Percentiles rank a stretch among this genome's conserved stretches.
These are phyloP conservation scores for Trichosporon asahii DNA, from an alignment of 1,284 basidiomycete species.

Conservation along the genomic window DNA sequence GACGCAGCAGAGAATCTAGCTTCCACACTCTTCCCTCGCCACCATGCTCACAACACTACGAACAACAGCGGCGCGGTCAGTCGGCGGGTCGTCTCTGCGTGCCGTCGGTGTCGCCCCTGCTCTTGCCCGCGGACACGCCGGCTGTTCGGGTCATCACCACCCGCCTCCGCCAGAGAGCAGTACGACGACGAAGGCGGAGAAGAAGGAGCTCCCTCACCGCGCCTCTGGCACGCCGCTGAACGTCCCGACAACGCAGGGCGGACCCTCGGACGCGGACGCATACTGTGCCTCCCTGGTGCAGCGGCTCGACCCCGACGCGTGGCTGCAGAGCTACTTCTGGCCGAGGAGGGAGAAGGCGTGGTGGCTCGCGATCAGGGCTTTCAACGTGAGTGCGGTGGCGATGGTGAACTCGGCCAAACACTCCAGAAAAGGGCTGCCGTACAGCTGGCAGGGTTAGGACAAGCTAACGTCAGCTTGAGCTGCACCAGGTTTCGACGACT, in stretches of 20 bases:
- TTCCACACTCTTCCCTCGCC: neutral
- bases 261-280: constrained; percentile 40
- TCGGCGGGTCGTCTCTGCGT: neutral
- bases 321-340: constrained; percentile 72
- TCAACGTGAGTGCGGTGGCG: constrained; percentile 64
- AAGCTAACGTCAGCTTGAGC: constrained; percentile 63
- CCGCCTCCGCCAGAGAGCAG: neutral
- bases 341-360: constrained; percentile 63
- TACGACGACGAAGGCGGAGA: neutral
- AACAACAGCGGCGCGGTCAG: neutral
- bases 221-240: constrained; percentile 24
- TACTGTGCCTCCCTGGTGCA: constrained; percentile 51
- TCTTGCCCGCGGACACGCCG: constrained; percentile 12
- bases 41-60: constrained; percentile 5
- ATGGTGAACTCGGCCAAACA: too few relatives aligned
- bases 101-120: neutral
- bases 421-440: too few relatives aligned
- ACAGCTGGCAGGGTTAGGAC: too few relatives aligned
- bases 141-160: neutral
- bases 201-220: constrained; percentile 11
- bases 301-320: constrained; percentile 61
- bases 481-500: constrained; percentile 73
- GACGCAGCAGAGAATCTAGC: too few relatives aligned
- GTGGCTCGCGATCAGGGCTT: constrained; percentile 79
- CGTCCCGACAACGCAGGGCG: constrained; percentile 29